Conservation (phyloP, 139 green algal genomes). For the Diplosphaera chodatii region DNA sequence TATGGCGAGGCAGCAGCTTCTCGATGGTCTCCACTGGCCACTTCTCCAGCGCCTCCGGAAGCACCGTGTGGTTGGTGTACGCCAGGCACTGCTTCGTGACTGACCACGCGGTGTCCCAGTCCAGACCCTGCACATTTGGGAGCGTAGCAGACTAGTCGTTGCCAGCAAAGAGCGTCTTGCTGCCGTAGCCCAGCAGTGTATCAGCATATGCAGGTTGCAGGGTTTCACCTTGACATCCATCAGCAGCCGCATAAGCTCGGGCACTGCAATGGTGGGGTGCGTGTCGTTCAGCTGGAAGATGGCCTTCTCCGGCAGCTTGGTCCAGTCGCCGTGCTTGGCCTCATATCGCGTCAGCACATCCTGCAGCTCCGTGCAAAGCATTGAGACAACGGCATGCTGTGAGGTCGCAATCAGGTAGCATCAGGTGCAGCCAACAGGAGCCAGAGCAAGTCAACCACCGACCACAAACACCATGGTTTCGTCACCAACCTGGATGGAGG, state of each 20-base stretch:
- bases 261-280: constrained; percentile 91
- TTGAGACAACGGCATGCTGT: too few relatives aligned
- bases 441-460: too few relatives aligned
- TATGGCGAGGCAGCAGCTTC: constrained; percentile 95
- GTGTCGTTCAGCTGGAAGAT: constrained; percentile 98
- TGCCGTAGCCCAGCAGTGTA: too few relatives aligned
- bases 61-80: constrained; percentile 99
- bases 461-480: background rate
- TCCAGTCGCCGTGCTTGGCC: constrained; percentile 53
- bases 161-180: too few relatives aligned
- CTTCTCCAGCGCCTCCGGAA: constrained; percentile 98
- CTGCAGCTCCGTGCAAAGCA: constrained; percentile 13
- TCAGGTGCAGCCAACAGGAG: too few relatives aligned
- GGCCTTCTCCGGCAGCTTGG: constrained; percentile 69
- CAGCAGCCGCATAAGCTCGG: constrained; percentile 96
- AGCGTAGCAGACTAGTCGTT: too few relatives aligned
- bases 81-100: constrained; percentile 79
- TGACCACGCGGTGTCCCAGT: constrained; percentile 78
- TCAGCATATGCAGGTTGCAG: too few relatives aligned
- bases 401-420: too few relatives aligned
- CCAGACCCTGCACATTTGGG: constrained; percentile 56
- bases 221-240: constrained; percentile 74
- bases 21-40: constrained; percentile 84
- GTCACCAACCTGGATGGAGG: constrained; percentile 81
- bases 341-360: constrained; percentile 63